These are phyloP conservation scores for Quercus phellos DNA, from an alignment of 331 rosid genomes.

Conservation along the genomic window DNA sequence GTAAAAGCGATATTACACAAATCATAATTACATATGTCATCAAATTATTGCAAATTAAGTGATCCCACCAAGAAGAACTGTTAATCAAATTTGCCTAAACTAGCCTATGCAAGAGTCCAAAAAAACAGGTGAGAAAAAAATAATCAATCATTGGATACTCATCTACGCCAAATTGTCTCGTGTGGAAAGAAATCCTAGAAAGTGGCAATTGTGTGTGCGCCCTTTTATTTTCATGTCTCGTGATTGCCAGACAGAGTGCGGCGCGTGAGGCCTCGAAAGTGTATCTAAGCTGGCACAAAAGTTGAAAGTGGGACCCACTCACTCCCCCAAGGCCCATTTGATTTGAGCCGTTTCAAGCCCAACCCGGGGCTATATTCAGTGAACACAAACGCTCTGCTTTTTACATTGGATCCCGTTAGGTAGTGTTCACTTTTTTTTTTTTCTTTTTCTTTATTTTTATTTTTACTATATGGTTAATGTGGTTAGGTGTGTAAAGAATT, in stretches of 20 bases:
- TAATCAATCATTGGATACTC: conserved; percentile 32
- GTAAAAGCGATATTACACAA: no score
- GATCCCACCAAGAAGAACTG: no score
- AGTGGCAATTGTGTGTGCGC: background rate
- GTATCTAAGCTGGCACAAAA: conserved; percentile 11
- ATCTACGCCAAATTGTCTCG: background rate
- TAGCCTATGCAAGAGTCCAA: no score
- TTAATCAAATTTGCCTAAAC: no score
- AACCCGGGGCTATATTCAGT: background rate
- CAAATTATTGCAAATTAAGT: no score
- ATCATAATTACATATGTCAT: no score
- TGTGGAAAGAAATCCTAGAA: background rate
- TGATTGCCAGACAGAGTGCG: conserved; percentile 32
- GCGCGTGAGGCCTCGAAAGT: conserved; percentile 65
- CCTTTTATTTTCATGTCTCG: conserved; percentile 18
- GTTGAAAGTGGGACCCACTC: conserved; percentile 19
- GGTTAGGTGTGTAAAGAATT: background rate
- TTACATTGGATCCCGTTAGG: background rate
- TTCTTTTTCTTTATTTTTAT: no score
- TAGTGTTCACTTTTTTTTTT: background rate
- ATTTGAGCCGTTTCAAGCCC: conserved; percentile 21
- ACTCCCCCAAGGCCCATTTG: background rate
- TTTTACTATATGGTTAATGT: no score
- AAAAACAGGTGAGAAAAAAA: no score
- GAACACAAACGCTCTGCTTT: background rate